A percentile compares a stretch with the other conserved stretches of the same genome.
Conservation (phyloP, 2,329 filamentous ascomycete species). For the Aschersonia sp. region DNA sequence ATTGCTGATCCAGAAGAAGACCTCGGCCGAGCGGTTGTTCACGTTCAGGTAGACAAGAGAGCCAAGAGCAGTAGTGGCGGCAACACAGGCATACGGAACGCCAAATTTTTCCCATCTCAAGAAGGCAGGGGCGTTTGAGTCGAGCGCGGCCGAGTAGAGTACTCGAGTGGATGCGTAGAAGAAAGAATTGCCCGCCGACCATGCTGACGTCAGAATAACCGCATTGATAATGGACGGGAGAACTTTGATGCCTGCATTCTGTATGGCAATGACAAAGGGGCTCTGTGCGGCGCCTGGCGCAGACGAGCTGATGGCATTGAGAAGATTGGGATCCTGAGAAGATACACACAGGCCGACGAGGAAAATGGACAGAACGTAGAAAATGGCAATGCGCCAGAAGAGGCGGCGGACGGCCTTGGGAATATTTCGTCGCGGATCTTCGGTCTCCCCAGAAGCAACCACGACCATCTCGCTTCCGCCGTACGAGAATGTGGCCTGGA, state of each 20-base stretch:
- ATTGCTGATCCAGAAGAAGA: slow-evolving; percentile 47
- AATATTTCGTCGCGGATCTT: slow-evolving; percentile 19
- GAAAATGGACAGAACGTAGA: slow-evolving; percentile 22
- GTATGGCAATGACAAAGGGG: slow-evolving; percentile 44
- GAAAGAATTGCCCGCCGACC: slow-evolving; percentile 43
- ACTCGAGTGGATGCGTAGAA: slow-evolving; percentile 35
- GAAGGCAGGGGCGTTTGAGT: slow-evolving; percentile 25
- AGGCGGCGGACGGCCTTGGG: slow-evolving; percentile 17
- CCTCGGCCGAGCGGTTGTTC: slow-evolving; percentile 39
- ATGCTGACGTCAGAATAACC: slow-evolving; percentile 41
- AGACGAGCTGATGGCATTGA: slow-evolving; percentile 33
- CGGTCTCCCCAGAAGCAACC: slow-evolving; percentile 21
- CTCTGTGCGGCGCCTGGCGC: slow-evolving; percentile 28
- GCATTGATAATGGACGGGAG: slow-evolving; percentile 40
- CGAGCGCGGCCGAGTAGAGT: slow-evolving; percentile 30
- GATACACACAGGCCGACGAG: slow-evolving; percentile 22
- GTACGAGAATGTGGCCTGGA: slow-evolving; percentile 32
- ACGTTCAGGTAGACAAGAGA: slow-evolving; percentile 50
- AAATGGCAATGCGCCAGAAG: slow-evolving; percentile 20
- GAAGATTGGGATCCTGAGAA: slow-evolving; percentile 19
- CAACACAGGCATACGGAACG: slow-evolving; percentile 16
- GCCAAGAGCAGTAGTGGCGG: slow-evolving; percentile 34
- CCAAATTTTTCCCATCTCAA: slow-evolving; percentile 14
- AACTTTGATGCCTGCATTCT: slow-evolving; percentile 27
- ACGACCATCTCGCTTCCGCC: slow-evolving; percentile 26